These are phyloP conservation scores for Alternaria solani DNA, from an alignment of 2,329 filamentous ascomycete species.

Conservation along the genomic window DNA sequence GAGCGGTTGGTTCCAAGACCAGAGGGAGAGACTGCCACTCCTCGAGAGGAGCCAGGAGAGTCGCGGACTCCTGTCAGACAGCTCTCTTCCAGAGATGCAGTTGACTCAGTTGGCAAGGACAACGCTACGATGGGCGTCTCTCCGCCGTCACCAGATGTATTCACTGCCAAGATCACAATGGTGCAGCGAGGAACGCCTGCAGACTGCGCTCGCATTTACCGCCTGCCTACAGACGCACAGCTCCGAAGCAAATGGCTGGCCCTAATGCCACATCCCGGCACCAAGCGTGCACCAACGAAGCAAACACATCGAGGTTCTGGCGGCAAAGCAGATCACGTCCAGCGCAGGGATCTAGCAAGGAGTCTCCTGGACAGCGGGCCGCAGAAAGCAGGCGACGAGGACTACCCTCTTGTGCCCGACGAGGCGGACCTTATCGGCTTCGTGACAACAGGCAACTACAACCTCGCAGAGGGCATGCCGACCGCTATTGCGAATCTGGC, in stretches of 20 bases:
- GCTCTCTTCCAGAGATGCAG: conserved; percentile 43
- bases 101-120: conserved; percentile 16
- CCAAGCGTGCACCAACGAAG: conserved; percentile 19
- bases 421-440: conserved; percentile 85
- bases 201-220: conserved; percentile 83
- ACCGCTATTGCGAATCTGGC: conserved; percentile 77
- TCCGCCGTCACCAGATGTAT: conserved; percentile 43
- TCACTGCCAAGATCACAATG: conserved; percentile 73
- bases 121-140: background rate
- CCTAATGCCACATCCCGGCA: conserved; percentile 55
- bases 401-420: conserved; percentile 73
- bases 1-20: conserved; percentile 65
- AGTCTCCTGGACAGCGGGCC: conserved; percentile 29
- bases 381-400: conserved; percentile 41
- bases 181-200: conserved; percentile 73
- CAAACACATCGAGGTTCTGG: conserved; percentile 14
- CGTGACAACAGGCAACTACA: conserved; percentile 86
- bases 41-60: conserved; percentile 12
- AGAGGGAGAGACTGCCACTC: background rate
- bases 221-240: conserved; percentile 69
- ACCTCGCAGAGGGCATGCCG: conserved; percentile 76
- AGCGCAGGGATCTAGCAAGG: conserved; percentile 26
- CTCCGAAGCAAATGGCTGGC: conserved; percentile 77
- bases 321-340: conserved; percentile 19
- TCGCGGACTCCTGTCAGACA: conserved; percentile 35